phyloP scores from a whole-genome alignment of 139 green algal species.

The Chlamydomonas sphaeroides region DNA sequence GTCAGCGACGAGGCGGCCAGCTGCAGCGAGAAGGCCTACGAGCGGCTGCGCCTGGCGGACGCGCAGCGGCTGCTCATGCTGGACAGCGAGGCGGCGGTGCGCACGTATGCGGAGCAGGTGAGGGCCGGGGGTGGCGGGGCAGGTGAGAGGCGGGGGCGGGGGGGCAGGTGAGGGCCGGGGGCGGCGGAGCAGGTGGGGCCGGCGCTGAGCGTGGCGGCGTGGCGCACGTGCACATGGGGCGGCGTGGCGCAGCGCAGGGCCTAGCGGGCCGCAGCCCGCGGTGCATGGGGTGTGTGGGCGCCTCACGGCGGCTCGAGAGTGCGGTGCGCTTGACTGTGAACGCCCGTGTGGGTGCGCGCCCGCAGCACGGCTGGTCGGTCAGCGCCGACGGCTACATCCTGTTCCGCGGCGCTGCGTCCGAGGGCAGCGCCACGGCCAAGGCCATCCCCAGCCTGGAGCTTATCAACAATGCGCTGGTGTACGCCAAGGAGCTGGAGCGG shows the following conservation, averaged over 20 bases:
- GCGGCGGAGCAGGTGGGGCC: no score
- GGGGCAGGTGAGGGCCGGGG: background rate
- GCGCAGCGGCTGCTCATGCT: constrained; percentile 86
- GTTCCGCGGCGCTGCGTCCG: constrained; percentile 59
- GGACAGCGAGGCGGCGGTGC: constrained; percentile 61
- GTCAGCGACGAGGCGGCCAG: constrained; percentile 94
- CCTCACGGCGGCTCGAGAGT: no score
- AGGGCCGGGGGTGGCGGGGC: background rate
- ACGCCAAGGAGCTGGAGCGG: constrained; percentile 95
- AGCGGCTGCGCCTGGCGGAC: constrained; percentile 74
- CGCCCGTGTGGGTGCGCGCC: background rate
- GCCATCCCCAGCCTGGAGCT: constrained; percentile 65
- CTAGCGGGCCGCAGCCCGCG: no score
- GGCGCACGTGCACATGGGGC: no score
- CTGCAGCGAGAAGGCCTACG: constrained; percentile 92
- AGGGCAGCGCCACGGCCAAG: constrained; percentile 6
- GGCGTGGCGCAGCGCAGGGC: no score
- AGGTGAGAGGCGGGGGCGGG: background rate
- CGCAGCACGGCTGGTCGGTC: constrained; percentile 80
- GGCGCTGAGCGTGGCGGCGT: no score
- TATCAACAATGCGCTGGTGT: constrained; percentile 90
- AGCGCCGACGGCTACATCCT: constrained; percentile 54
- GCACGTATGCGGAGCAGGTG: constrained; percentile 71
- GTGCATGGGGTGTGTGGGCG: no score
- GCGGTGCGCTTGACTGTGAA: no score